Percentiles rank a stretch among this genome's conserved stretches.
Conservation (phyloP, 306 rosid species). For the Prunus campanulata region DNA sequence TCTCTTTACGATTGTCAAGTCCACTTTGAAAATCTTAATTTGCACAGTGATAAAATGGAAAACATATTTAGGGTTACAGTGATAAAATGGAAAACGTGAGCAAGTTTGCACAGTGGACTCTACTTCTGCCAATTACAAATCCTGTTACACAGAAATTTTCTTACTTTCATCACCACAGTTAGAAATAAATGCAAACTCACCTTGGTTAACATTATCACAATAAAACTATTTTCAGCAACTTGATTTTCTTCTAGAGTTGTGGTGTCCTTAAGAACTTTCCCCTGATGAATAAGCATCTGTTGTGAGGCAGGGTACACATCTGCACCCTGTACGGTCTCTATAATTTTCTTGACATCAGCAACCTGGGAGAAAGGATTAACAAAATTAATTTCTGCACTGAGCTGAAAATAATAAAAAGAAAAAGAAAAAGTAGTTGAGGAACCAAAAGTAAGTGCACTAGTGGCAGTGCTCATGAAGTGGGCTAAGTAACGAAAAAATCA, state of each 20-base stretch:
- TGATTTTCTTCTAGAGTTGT: constrained; percentile 38
- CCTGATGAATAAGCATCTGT: constrained; percentile 48
- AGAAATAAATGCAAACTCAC: constrained; percentile 15
- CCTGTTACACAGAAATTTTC: neutral
- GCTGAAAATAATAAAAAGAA: neutral
- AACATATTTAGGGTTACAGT: no score
- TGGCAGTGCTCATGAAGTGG: neutral
- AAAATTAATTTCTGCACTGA: neutral
- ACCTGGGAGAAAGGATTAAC: constrained; percentile 19
- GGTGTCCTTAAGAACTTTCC: constrained; percentile 42
- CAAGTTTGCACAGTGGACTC: neutral
- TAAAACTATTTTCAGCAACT: constrained; percentile 41
- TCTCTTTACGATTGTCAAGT: neutral
- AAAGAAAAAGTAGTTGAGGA: neutral
- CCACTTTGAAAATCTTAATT: neutral
- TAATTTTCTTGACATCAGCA: constrained; percentile 35
- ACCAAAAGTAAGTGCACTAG: neutral
- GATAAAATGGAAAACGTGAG: neutral
- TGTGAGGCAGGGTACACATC: constrained; percentile 48
- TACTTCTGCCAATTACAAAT: neutral
- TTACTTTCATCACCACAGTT: neutral
- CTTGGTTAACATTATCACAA: constrained; percentile 42
- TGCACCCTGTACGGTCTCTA: constrained; percentile 37
- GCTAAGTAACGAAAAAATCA: neutral
- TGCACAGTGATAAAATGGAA: neutral